phyloP scores from a whole-genome alignment of 305 asterid species.

The Rubia peregrina region DNA sequence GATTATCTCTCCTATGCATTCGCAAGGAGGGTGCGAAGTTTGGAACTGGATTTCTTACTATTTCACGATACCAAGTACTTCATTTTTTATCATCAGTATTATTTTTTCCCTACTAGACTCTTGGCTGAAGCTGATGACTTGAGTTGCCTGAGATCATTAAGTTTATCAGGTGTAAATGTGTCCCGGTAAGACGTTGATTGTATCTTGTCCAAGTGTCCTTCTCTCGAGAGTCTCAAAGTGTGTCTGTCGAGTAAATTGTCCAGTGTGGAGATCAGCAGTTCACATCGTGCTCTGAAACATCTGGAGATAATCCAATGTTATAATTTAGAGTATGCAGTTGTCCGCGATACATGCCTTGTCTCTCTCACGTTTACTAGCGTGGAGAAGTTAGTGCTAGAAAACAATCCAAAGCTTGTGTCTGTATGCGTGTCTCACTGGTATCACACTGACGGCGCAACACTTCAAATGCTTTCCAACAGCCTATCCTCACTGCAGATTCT shows the following conservation, averaged over 20 bases:
- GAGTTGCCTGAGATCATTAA: not conserved
- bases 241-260: not conserved
- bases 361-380: not conserved
- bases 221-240: not conserved
- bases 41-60: not conserved
- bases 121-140: not conserved
- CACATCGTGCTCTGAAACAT: not conserved
- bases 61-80: too few relatives aligned
- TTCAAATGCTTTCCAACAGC: not conserved
- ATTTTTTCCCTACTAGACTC: not conserved
- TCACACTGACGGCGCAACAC: not conserved
- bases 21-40: not conserved
- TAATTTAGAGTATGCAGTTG: not conserved
- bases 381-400: not conserved
- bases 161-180: not conserved
- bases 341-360: not conserved
- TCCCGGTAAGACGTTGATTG: not conserved
- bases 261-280: not conserved
- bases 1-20: not conserved
- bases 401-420: not conserved
- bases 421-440: not conserved
- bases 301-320: not conserved
- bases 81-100: too few relatives aligned
- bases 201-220: not conserved
- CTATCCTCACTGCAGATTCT: not conserved